Evolutionary conservation across 495 filamentous ascomycete species (phyloP).

Genomic region (Pseudotulostoma volvatum): DNA sequence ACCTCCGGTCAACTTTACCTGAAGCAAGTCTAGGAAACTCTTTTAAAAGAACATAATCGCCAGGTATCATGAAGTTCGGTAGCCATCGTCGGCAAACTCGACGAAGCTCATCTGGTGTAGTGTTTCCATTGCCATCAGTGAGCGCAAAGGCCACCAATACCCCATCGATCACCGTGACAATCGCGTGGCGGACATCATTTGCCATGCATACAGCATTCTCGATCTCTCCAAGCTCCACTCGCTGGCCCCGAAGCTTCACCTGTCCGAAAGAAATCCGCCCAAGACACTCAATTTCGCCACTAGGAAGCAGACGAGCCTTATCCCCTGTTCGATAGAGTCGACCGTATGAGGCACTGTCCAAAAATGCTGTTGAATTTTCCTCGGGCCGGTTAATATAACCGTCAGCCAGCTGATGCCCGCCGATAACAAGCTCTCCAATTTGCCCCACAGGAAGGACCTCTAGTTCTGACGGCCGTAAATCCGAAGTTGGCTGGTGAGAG

Average conservation of each 20-base stretch:
- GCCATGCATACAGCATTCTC: conserved; percentile 49
- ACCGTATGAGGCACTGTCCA: conserved; percentile 35
- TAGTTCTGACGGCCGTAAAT: conserved; percentile 13
- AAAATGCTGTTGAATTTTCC: conserved; percentile 49
- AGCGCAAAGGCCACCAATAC: conserved; percentile 55
- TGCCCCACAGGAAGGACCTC: conserved; percentile 48
- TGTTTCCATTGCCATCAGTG: conserved; percentile 14
- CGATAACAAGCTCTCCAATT: conserved; percentile 68
- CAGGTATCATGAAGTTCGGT: conserved; percentile 62
- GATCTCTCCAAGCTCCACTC: conserved; percentile 71
- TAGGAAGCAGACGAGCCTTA: conserved; percentile 47
- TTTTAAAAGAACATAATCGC: conserved; percentile 42
- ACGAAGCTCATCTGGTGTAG: conserved; percentile 25
- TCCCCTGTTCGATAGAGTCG: conserved; percentile 71
- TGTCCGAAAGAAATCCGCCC: conserved; percentile 63
- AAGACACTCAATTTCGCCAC: conserved; percentile 62
- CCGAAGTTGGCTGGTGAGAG: conserved; percentile 16
- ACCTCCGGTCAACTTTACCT: conserved; percentile 59
- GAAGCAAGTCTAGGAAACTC: conserved; percentile 57
- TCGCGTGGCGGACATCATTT: conserved; percentile 33
- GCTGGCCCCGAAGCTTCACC: conserved; percentile 67
- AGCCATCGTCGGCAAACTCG: conserved; percentile 52
- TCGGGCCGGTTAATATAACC: conserved; percentile 68
- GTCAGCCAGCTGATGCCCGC: conserved; percentile 58
- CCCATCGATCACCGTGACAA: conserved; percentile 42